Evolutionary conservation across 768 basidiomycete species (phyloP), one percentile per base, ranked within the genome.

Genomic region (Tremella yokohamensis): DNA sequence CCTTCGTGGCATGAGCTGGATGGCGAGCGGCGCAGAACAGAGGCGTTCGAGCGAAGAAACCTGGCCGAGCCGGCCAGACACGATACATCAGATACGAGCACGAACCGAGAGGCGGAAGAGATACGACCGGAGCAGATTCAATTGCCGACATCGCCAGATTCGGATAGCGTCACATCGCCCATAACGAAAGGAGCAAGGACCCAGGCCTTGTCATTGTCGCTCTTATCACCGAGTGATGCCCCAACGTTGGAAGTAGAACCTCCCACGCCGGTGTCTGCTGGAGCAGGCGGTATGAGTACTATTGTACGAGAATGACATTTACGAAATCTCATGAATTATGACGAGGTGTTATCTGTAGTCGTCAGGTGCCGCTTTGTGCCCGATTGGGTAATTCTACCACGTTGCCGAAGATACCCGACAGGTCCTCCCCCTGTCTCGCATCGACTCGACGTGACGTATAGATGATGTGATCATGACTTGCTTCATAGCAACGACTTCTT

Each of bases 1-100:
- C 64, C 64, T 16, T 56, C 53, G 1, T 65, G 64, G 64, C 44
- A 62, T 7, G 40, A 62, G 48, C 9, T 65, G n/a, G 64, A 62
- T 34, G 51, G 34, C 26, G 60, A 65, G 51, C 29, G 60, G 42
- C 50, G 64, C 16, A 38, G 53, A 39, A 39, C 20, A 2, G 57
- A 65, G 37, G 64, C 64, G 38, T 57, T 47, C 19, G 26, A 49
- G 22, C 40, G 64, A 16, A 55, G 54, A 34, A 52, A 52, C 26
- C 26, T 60, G 22, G 26, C 47, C n/a, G 18, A 18, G 22, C 59
- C 59, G 2, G 59, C 49, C 3, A n/a, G 16, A 18, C 49, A n/a
- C 7, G 4, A 9, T 6, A 3, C 15, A 34, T 6, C 8, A 18
- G 34, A 38, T n/a, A 20, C 19, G 29, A 38, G 6, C 8, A 29